Evolutionary conservation across 2,329 filamentous ascomycete species (phyloP).

Genomic region (Sarocladium brachiariae): DNA sequence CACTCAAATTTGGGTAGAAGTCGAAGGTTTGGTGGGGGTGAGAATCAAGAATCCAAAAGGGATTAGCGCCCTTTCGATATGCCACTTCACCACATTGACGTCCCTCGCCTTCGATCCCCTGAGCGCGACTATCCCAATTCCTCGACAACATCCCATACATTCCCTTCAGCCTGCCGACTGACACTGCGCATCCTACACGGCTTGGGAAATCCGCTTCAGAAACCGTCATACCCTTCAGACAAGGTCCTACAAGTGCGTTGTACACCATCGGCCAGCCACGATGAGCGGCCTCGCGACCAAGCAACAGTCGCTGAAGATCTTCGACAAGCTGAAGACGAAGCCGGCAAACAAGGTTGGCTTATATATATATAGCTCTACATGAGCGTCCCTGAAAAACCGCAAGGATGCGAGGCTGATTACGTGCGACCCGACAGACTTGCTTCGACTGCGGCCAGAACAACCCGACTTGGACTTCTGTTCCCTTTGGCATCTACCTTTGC

Average conservation of each 20-base stretch:
- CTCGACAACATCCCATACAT: too few relatives aligned
- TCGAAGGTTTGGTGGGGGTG: conserved; percentile 19
- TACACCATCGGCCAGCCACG: conserved; percentile 30
- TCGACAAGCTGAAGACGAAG: conserved; percentile 94
- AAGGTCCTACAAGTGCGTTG: neutral
- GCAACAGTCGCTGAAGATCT: conserved; percentile 92
- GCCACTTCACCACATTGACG: conserved; percentile 32
- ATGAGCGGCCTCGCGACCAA: conserved; percentile 75
- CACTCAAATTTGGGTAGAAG: conserved; percentile 26
- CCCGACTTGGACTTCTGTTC: conserved; percentile 96
- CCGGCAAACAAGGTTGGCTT: conserved; percentile 82
- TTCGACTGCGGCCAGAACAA: conserved; percentile 98
- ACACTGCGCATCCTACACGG: neutral
- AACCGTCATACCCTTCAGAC: neutral
- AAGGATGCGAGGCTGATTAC: conserved; percentile 1
- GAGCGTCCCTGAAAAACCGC: neutral
- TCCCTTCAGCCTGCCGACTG: conserved; percentile 4
- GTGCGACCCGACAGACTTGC: conserved; percentile 60
- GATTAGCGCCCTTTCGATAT: conserved; percentile 31
- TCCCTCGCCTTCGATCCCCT: conserved; percentile 29
- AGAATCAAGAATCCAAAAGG: conserved; percentile 18
- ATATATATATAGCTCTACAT: neutral
- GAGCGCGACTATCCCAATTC: conserved; percentile 17
- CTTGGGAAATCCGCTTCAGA: too few relatives aligned
- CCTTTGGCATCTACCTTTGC: conserved; percentile 95